A percentile compares a stretch with the other conserved stretches of the same genome.
Conservation (phyloP, 2,329 filamentous ascomycete species). For the Tricladium varicosporioides region DNA sequence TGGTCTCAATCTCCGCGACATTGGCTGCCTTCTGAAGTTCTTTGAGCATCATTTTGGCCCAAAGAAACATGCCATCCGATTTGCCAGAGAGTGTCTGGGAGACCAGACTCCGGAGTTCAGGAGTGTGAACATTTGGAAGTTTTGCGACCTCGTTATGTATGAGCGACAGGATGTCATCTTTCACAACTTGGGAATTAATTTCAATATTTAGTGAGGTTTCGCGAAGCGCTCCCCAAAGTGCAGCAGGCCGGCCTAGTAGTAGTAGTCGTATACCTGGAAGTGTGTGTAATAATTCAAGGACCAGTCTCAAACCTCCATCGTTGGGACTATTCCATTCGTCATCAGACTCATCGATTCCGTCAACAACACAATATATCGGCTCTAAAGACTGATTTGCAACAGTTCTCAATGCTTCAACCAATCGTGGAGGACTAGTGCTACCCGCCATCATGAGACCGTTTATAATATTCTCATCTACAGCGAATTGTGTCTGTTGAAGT, state of each 20-base stretch:
- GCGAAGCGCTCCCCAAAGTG: background rate
- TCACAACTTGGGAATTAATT: background rate
- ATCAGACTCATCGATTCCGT: constrained; percentile 6
- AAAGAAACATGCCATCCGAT: constrained; percentile 11
- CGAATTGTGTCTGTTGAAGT: background rate
- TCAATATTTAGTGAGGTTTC: background rate
- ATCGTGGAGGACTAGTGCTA: background rate
- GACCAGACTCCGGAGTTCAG: background rate
- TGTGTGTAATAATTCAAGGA: background rate
- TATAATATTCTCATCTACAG: too few relatives aligned
- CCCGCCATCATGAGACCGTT: too few relatives aligned
- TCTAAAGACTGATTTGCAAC: background rate
- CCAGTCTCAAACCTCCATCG: background rate
- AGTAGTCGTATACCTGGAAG: background rate
- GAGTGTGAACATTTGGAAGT: background rate
- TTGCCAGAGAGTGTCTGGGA: constrained; percentile 7
- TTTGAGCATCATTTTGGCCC: constrained; percentile 8
- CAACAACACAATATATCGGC: constrained; percentile 4
- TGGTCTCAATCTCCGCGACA: background rate
- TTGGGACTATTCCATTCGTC: background rate
- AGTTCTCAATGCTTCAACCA: background rate
- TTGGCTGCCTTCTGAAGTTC: constrained; percentile 1
- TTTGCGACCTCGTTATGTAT: background rate
- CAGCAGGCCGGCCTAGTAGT: constrained; percentile 6
- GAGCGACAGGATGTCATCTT: background rate